Evolutionary conservation across 2,329 filamentous ascomycete species (phyloP).

Genomic region (Fusarium tricinctum): DNA sequence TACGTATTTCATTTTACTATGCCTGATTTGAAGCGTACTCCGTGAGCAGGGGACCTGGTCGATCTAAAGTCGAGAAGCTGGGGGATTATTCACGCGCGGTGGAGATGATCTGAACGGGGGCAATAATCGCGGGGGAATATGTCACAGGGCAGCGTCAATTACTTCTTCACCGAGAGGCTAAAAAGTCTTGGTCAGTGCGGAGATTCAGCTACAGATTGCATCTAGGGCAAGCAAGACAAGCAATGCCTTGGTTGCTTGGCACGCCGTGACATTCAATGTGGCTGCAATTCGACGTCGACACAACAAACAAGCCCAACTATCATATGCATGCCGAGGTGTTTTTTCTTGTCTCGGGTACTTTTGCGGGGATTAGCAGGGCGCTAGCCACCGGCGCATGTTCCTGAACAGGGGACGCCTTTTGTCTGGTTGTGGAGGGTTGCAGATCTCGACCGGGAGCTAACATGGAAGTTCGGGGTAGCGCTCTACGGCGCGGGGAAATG

Average conservation of each 20-base stretch:
- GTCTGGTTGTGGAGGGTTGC: conserved; percentile 24
- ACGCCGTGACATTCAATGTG: conserved; percentile 12
- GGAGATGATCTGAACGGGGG: not conserved
- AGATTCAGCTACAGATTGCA: not conserved
- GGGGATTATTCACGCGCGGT: conserved; percentile 5
- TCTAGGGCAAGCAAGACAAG: not conserved
- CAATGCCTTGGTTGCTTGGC: conserved; percentile 15
- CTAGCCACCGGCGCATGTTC: conserved; percentile 29
- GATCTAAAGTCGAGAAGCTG: conserved; percentile 11
- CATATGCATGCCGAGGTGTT: conserved; percentile 50
- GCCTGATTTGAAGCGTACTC: conserved; percentile 23
- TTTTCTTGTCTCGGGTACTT: conserved; percentile 18
- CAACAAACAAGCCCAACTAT: conserved; percentile 20
- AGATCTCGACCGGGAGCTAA: conserved; percentile 27
- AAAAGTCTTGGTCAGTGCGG: not conserved
- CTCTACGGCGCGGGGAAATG: not conserved
- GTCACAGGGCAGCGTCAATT: conserved; percentile 12
- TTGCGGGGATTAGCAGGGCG: conserved; percentile 29
- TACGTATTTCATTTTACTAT: conserved; percentile 15
- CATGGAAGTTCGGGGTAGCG: conserved; percentile 10
- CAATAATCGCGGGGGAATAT: conserved; percentile 8
- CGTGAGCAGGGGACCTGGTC: conserved; percentile 2
- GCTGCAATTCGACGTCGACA: conserved; percentile 34
- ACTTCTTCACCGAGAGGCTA: not conserved
- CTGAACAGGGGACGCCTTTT: conserved; percentile 33